A percentile compares a stretch with the other conserved stretches of the same genome.
These are phyloP conservation scores for Chlorella sorokiniana DNA, from an alignment of 139 green algal species.

Conservation along the genomic window DNA sequence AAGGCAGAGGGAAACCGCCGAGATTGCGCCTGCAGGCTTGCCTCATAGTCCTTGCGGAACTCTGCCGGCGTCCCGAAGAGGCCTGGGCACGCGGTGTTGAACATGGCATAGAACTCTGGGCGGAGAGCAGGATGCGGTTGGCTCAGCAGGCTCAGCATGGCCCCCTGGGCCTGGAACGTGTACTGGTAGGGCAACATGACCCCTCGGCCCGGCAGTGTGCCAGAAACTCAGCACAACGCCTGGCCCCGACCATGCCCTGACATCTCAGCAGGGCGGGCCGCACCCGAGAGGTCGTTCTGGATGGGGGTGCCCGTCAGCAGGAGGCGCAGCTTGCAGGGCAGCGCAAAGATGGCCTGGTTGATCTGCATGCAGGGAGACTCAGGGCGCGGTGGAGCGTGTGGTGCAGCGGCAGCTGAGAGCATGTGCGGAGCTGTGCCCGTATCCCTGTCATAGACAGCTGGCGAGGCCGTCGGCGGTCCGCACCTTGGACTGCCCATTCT, in stretches of 20 bases:
- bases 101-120: conserved; percentile 68
- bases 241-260: not conserved
- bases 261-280: not conserved
- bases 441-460: too few species aligned
- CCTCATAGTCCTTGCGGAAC: conserved; percentile 77
- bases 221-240: too few species aligned
- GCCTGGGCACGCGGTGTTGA: conserved; percentile 94
- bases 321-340: conserved; percentile 86
- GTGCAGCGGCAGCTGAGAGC: too few species aligned
- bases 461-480: too few species aligned
- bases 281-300: conserved; percentile 88
- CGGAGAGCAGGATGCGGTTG: not conserved
- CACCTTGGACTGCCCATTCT: conserved; percentile 32
- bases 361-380: conserved; percentile 38
- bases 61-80: conserved; percentile 77
- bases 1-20: too few species aligned
- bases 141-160: too few species aligned
- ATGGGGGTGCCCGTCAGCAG: conserved; percentile 92
- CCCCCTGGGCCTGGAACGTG: too few species aligned
- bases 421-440: too few species aligned
- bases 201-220: too few species aligned
- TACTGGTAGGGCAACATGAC: too few species aligned
- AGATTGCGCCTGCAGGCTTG: too few species aligned
- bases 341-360: conserved; percentile 76
- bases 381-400: too few species aligned